These are phyloP conservation scores for Diaporthe vaccinii DNA, from an alignment of 2,329 filamentous ascomycete species.

Conservation along the genomic window DNA sequence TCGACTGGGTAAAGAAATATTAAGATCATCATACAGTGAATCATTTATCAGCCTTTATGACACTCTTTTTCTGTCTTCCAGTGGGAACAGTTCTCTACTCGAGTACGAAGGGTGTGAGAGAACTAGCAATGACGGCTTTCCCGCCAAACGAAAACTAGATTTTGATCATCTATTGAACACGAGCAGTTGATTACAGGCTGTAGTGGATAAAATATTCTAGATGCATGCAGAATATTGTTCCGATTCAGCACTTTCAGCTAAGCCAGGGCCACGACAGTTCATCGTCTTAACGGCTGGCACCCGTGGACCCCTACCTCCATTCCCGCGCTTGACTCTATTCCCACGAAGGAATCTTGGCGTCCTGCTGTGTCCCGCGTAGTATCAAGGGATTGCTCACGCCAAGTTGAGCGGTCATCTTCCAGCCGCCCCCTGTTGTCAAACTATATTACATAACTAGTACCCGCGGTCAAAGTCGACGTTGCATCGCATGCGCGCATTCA, in stretches of 20 bases:
- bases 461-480: not conserved
- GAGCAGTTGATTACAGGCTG: not conserved
- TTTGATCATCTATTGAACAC: too few species aligned
- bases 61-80: too few species aligned
- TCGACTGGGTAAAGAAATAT: too few species aligned
- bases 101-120: too few species aligned
- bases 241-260: not conserved
- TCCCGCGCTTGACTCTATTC: not conserved
- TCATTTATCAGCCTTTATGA: too few species aligned
- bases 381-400: conserved; percentile 21
- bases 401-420: not conserved
- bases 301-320: not conserved
- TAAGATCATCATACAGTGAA: too few species aligned
- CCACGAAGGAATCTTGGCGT: conserved; percentile 6
- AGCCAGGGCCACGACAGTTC: not conserved
- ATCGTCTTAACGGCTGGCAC: not conserved
- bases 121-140: not conserved
- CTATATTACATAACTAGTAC: conserved; percentile 4
- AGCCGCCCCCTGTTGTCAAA: not conserved
- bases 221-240: not conserved
- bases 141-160: not conserved
- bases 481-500: not conserved
- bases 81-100: too few species aligned
- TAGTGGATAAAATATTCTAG: not conserved
- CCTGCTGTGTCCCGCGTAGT: not conserved